A percentile compares a stretch with the other conserved stretches of the same genome.
phyloP scores from a whole-genome alignment of 2,329 filamentous ascomycete genomes.

The Magnaporthiopsis incrustans region DNA sequence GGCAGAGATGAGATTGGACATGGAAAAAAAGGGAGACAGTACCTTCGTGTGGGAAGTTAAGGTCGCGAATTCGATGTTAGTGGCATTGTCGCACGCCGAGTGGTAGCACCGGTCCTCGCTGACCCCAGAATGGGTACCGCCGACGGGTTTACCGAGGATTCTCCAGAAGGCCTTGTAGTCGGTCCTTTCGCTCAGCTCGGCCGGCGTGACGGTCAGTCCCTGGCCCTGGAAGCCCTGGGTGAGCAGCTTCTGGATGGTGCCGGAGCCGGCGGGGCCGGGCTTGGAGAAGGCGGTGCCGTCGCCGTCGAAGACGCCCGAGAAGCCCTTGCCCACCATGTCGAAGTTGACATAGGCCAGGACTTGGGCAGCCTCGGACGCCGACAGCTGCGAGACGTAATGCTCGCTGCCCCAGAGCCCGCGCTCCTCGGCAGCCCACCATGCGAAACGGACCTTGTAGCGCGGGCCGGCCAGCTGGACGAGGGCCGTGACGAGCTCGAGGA shows the following conservation, averaged over 20 bases:
- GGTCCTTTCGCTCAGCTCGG: slow-evolving; percentile 53
- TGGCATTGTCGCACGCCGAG: slow-evolving; percentile 50
- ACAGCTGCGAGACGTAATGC: slow-evolving; percentile 49
- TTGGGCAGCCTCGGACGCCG: slow-evolving; percentile 49
- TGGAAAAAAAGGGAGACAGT: too few species aligned
- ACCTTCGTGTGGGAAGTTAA: too few species aligned
- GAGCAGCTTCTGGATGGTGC: slow-evolving; percentile 43
- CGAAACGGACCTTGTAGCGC: slow-evolving; percentile 51
- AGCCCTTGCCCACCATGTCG: slow-evolving; percentile 59
- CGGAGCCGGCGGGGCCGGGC: slow-evolving; percentile 29
- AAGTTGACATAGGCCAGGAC: slow-evolving; percentile 57
- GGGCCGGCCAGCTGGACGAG: slow-evolving; percentile 34
- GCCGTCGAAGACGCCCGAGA: slow-evolving; percentile 62
- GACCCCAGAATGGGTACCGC: slow-evolving; percentile 65
- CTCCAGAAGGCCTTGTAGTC: slow-evolving; percentile 58
- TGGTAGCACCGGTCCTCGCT: slow-evolving; percentile 58
- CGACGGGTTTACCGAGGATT: slow-evolving; percentile 29
- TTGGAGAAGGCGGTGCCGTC: slow-evolving; percentile 33
- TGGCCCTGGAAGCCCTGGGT: slow-evolving; percentile 33
- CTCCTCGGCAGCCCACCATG: slow-evolving; percentile 62
- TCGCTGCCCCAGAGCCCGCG: slow-evolving; percentile 57
- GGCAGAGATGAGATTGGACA: too few species aligned
- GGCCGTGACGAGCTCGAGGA: slow-evolving; percentile 6
- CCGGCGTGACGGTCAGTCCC: slow-evolving; percentile 32
- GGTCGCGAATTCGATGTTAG: slow-evolving; percentile 31